Evolutionary conservation across 352 stramenopile genomes (phyloP).

Genomic region (Phytophthora pini): DNA sequence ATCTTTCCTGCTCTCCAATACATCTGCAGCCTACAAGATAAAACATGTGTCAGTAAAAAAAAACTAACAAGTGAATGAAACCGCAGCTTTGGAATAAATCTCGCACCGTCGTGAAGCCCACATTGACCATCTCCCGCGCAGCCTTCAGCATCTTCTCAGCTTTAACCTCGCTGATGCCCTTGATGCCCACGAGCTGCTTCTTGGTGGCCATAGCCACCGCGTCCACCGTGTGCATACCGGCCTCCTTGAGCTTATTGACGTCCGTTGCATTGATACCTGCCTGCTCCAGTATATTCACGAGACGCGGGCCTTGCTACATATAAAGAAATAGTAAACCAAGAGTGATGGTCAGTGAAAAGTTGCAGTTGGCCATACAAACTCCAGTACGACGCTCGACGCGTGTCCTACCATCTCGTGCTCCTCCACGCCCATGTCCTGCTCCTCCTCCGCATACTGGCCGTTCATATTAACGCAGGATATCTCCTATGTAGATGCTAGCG

Average conservation of each 20-base stretch:
- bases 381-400: not conserved
- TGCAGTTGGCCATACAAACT: slow-evolving; percentile 37
- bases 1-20: slow-evolving; percentile 90
- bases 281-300: slow-evolving; percentile 94
- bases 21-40: slow-evolving; percentile 76
- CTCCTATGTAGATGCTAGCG: not conserved
- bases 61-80: slow-evolving; percentile 5
- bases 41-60: slow-evolving; percentile 2
- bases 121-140: slow-evolving; percentile 96
- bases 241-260: slow-evolving; percentile 98
- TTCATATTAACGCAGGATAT: slow-evolving; percentile 16
- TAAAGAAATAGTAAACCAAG: slow-evolving; percentile 14
- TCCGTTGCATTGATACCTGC: slow-evolving; percentile 97
- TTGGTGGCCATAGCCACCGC: slow-evolving; percentile 97
- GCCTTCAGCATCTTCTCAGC: slow-evolving; percentile 99
- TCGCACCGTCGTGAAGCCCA: slow-evolving; percentile 99
- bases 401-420: slow-evolving; percentile 52
- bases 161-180: slow-evolving; percentile 99
- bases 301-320: slow-evolving; percentile 68
- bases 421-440: slow-evolving; percentile 43
- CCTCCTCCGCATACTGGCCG: slow-evolving; percentile 56
- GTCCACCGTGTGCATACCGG: slow-evolving; percentile 98
- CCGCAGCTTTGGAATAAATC: not conserved
- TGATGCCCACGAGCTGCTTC: slow-evolving; percentile 97
- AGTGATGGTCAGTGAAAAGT: slow-evolving; percentile 12